Evolutionary conservation across 2,329 filamentous ascomycete species (phyloP).

Genomic region (Annulohypoxylon truncatum): DNA sequence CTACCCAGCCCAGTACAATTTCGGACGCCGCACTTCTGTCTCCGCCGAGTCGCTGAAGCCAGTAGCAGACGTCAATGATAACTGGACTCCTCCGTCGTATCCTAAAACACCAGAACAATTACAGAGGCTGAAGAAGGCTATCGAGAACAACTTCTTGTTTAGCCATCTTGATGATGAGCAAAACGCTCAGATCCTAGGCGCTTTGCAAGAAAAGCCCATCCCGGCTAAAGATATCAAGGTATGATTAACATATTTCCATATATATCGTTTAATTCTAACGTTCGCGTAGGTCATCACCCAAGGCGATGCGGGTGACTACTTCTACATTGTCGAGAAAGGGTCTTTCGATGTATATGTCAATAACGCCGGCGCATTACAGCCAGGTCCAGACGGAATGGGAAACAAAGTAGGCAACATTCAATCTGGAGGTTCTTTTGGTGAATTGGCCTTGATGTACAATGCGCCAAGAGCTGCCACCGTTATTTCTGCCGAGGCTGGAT

Average conservation of each 20-base stretch:
- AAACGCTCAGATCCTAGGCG: conserved; percentile 85
- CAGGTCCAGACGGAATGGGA: conserved; percentile 85
- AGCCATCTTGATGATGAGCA: conserved; percentile 95
- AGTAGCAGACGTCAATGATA: conserved; percentile 82
- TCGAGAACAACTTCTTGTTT: conserved; percentile 92
- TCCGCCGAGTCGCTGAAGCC: conserved; percentile 97
- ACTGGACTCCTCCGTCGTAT: conserved; percentile 89
- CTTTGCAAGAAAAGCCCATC: conserved; percentile 93
- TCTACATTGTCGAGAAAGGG: conserved; percentile 95
- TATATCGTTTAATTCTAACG: conserved; percentile 39
- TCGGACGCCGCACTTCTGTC: conserved; percentile 92
- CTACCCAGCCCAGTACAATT: conserved; percentile 93
- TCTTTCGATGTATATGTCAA: conserved; percentile 94
- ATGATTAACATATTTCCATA: conserved; percentile 34
- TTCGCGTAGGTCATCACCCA: conserved; percentile 85
- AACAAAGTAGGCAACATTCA: conserved; percentile 83
- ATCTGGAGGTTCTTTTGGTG: conserved; percentile 92
- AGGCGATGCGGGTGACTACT: conserved; percentile 95
- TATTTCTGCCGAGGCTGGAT: conserved; percentile 80
- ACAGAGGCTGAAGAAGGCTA: conserved; percentile 80
- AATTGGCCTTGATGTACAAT: conserved; percentile 98
- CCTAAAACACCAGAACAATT: conserved; percentile 87
- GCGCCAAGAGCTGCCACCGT: conserved; percentile 95
- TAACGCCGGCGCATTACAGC: conserved; percentile 77
- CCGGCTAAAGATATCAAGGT: conserved; percentile 87